Base-by-base conservation (phyloP, 345 rosid genomes). In the Citrus medica region DNA sequence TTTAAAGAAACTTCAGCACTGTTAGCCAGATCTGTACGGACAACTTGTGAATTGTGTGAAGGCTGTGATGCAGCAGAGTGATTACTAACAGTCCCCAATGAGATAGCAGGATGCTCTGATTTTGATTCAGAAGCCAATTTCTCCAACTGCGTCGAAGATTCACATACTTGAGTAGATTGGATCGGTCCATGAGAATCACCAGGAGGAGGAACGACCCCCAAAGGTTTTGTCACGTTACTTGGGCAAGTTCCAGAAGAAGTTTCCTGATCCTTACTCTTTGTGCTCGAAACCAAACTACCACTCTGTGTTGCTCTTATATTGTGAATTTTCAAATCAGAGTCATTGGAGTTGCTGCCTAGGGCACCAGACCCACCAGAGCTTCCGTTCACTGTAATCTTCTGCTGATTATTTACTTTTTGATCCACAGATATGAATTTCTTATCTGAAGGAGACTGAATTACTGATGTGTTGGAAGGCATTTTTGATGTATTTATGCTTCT, bases 401-500 rank as follows among this genome's bases (percentile, higher is more conserved):
- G 87, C 78, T 82, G 92, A 86, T 78, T 21, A 66, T 66, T 85
- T 79, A 76, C 82, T 79, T 85, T 88, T 56, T 62, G 68, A 80
- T 83, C 93, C 67, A 73, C 56, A 25, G 75, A 42, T 69, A 78
- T 92, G 37, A 67, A 66, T 81, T 90, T 95, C 82, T 90, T 92
- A 33, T 87, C 97, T 9, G 83, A 74, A 79, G 89, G 81, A 81
- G 87, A 75, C 76, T 88, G 91, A 80, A 78, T 82, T 76, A 82
- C 87, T 51, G 82, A 70, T 55, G 87, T 32, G 83, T 67, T 88
- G 67, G 90, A 81, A 79, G 90, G 68, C 74, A 82, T 84, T 81
- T 92, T 96, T 21, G 91, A 65, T 68, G 86, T 65, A 79, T 80
- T 86, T n/a, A 79, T 62, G 69, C 88, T 86, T 82, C 94, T 88